phyloP scores from a whole-genome alignment of 805 yeast genomes.

The Cyberlindnera misumaiensis region DNA sequence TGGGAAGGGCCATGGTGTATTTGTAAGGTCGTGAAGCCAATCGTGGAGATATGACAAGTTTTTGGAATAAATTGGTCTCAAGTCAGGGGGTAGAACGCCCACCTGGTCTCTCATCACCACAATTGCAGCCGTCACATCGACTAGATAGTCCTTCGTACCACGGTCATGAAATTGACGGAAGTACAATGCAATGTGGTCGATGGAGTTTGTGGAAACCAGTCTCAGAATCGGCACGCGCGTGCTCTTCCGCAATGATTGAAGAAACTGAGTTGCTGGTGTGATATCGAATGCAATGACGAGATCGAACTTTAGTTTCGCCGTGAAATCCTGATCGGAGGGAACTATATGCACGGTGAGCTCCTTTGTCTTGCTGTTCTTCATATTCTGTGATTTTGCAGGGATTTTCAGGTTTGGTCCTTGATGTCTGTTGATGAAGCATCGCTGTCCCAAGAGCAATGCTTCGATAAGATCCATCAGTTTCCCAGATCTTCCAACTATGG shows the following conservation, averaged over 20 bases:
- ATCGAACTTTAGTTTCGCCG: constrained; percentile 36
- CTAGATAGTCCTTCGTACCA: constrained; percentile 40
- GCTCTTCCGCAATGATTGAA: constrained; percentile 25
- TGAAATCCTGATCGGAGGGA: constrained; percentile 14
- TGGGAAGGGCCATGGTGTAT: constrained; percentile 69
- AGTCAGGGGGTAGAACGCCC: constrained; percentile 75
- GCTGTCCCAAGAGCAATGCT: constrained; percentile 59
- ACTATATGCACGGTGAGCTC: constrained; percentile 17
- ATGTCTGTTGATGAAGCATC: constrained; percentile 49
- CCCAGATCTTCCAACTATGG: constrained; percentile 64
- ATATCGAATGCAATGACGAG: constrained; percentile 59
- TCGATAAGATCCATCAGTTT: constrained; percentile 66
- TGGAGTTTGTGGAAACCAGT: constrained; percentile 69
- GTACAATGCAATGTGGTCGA: constrained; percentile 69
- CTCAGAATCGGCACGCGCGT: constrained; percentile 51
- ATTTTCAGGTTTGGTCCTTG: constrained; percentile 59
- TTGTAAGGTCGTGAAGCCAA: constrained; percentile 46
- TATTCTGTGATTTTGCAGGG: constrained; percentile 24
- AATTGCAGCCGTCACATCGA: constrained; percentile 69
- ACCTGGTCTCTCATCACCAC: constrained; percentile 77
- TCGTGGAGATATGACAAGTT: constrained; percentile 53
- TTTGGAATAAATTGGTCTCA: constrained; percentile 67
- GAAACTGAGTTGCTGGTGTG: constrained; percentile 37
- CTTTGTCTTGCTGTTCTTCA: constrained; percentile 17
- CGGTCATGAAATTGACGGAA: constrained; percentile 31